Conservation (phyloP, 208 protist genomes). For the Acanthamoeba lugdunensis region DNA sequence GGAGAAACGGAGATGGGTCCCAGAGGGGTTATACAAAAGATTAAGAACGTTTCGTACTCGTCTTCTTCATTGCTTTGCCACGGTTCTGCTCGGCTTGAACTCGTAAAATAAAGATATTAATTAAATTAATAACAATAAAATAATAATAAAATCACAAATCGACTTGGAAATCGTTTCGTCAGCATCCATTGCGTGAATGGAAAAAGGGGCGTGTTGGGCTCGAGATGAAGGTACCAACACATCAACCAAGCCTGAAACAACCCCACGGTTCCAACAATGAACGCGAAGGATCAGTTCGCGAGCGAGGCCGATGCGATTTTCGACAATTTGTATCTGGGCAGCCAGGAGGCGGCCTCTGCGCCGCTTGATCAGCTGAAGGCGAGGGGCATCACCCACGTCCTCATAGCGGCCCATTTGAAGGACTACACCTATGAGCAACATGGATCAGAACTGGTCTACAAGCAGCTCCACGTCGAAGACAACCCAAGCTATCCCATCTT, state of each 20-base stretch:
- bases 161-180: no score
- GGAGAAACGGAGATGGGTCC: neutral
- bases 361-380: slow-evolving; percentile 16
- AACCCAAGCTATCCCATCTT: slow-evolving; percentile 24
- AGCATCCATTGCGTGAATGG: no score
- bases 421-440: slow-evolving; percentile 7
- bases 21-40: no score
- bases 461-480: slow-evolving; percentile 22
- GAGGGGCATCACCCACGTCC: slow-evolving; percentile 45
- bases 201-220: neutral
- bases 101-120: no score
- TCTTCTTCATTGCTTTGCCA: no score
- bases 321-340: slow-evolving; percentile 19
- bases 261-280: neutral
- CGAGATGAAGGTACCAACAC: neutral
- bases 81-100: no score
- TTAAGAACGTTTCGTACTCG: no score
- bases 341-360: slow-evolving; percentile 8
- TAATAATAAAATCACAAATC: no score
- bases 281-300: neutral
- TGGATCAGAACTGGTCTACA: neutral
- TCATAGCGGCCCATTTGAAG: neutral
- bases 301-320: slow-evolving; percentile 21
- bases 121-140: no score
- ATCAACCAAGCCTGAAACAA: neutral